A percentile compares a stretch with the other conserved stretches of the same genome.
phyloP scores from a whole-genome alignment of 768 basidiomycete genomes.

The Boletus sp. region DNA sequence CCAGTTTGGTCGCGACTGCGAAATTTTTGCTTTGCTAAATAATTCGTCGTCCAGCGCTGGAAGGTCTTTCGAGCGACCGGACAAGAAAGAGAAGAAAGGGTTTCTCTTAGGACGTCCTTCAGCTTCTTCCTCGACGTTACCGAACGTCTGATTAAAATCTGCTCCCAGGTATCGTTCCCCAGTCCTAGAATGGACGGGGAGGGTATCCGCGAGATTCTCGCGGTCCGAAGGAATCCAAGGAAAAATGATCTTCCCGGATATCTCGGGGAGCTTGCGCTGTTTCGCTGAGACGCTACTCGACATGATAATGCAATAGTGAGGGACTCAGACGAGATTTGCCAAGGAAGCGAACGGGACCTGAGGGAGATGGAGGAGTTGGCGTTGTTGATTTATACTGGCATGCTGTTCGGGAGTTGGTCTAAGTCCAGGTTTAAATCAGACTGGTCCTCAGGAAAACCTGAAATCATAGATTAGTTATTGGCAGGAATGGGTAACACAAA shows the following conservation, averaged over 20 bases:
- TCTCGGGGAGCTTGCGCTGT: slow-evolving; percentile 4
- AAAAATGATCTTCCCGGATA: not conserved
- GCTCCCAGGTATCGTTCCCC: not conserved
- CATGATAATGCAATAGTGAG: slow-evolving; percentile 5
- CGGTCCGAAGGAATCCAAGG: not conserved
- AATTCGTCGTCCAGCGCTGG: slow-evolving; percentile 22
- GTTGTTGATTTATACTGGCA: not conserved
- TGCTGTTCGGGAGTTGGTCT: not conserved
- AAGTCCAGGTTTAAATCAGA: slow-evolving; percentile 16
- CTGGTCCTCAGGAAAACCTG: slow-evolving; percentile 5
- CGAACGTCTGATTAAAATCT: slow-evolving; percentile 1
- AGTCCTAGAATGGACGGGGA: not conserved
- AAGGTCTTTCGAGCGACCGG: slow-evolving; percentile 6
- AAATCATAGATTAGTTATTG: not conserved
- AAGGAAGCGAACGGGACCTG: not conserved
- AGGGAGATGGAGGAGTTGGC: not conserved
- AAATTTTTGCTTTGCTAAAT: slow-evolving; percentile 23
- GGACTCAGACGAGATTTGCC: not conserved
- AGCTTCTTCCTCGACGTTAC: slow-evolving; percentile 9
- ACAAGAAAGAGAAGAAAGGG: slow-evolving; percentile 15
- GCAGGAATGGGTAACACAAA: not conserved
- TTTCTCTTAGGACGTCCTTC: slow-evolving; percentile 6
- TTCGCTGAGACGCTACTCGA: slow-evolving; percentile 4
- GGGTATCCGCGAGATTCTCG: not conserved
- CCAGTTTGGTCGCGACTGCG: slow-evolving; percentile 26